phyloP scores from a whole-genome alignment of 2,329 filamentous ascomycete species.

The Xylariaceae sp. region DNA sequence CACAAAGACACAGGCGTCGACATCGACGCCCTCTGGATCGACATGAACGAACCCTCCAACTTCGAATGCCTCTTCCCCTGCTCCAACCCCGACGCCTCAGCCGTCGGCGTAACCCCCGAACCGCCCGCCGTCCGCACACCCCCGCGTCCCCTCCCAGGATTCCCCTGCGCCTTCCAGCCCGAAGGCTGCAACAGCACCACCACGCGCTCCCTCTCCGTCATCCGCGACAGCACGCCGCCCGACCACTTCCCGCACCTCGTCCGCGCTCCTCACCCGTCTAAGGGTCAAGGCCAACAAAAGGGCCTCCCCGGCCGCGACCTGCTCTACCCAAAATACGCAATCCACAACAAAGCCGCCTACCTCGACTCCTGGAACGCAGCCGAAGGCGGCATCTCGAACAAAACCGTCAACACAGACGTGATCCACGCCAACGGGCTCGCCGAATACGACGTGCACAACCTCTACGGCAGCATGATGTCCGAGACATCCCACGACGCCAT shows the following conservation, averaged over 20 bases:
- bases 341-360: slow-evolving; percentile 56
- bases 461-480: slow-evolving; percentile 75
- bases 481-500: slow-evolving; percentile 59
- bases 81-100: slow-evolving; percentile 39
- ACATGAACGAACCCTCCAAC: slow-evolving; percentile 55
- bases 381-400: slow-evolving; percentile 46
- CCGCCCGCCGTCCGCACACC: slow-evolving; percentile 58
- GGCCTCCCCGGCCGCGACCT: slow-evolving; percentile 44
- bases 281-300: not conserved
- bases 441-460: slow-evolving; percentile 72
- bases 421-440: slow-evolving; percentile 61
- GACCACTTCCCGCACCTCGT: not conserved
- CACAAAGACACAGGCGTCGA: slow-evolving; percentile 58
- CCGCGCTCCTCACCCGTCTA: not conserved
- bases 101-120: slow-evolving; percentile 50
- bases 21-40: slow-evolving; percentile 74
- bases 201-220: slow-evolving; percentile 18
- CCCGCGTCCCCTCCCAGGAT: slow-evolving; percentile 63
- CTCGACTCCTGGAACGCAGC: slow-evolving; percentile 38
- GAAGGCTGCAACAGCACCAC: slow-evolving; percentile 35
- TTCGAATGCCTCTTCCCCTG: slow-evolving; percentile 52
- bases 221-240: not conserved
- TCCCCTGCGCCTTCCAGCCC: slow-evolving; percentile 63
- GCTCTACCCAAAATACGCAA: slow-evolving; percentile 59
- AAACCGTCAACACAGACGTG: slow-evolving; percentile 62